These are phyloP conservation scores for Fusarium anthophilum DNA, from an alignment of 2,329 filamentous ascomycete species.

Conservation along the genomic window DNA sequence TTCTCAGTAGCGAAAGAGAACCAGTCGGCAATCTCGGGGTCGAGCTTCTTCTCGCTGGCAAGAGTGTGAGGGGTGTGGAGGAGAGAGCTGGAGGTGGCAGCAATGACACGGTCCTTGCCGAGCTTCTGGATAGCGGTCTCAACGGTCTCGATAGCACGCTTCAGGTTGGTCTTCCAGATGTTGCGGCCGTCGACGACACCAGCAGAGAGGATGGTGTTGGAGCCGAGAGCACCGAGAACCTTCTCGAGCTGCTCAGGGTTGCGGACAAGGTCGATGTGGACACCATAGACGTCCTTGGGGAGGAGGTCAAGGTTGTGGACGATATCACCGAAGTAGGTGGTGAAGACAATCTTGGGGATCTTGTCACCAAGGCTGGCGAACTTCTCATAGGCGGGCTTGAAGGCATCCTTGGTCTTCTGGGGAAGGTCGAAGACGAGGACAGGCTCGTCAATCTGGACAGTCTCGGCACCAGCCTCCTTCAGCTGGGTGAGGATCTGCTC, in stretches of 20 bases:
- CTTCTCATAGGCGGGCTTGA: conserved; percentile 98
- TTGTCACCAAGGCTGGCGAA: conserved; percentile 78
- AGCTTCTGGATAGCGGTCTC: conserved; percentile 93
- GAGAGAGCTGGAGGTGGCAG: conserved; percentile 96
- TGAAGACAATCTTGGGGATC: conserved; percentile 87
- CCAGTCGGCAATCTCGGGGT: conserved; percentile 93
- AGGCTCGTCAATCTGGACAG: conserved; percentile 98
- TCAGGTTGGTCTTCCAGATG: conserved; percentile 99
- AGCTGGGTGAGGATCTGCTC: conserved; percentile 91
- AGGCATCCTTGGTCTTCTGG: conserved; percentile 90
- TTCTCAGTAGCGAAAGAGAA: conserved; percentile 99
- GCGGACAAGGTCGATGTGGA: conserved; percentile 96
- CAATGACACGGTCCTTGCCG: conserved; percentile 96
- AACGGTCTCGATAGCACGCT: conserved; percentile 89
- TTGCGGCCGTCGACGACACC: conserved; percentile 99
- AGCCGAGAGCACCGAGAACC: conserved; percentile 82
- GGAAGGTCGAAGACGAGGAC: conserved; percentile 94
- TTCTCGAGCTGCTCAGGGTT: conserved; percentile 97
- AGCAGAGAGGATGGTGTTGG: conserved; percentile 89
- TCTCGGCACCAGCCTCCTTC: conserved; percentile 95
- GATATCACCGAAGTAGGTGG: conserved; percentile 99
- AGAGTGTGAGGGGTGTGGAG: conserved; percentile 99
- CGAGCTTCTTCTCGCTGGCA: conserved; percentile 97
- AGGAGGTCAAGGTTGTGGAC: conserved; percentile 98
- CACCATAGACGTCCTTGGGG: conserved; percentile 79